These are phyloP conservation scores for Lepidium didymum DNA, from an alignment of 345 rosid species.

Conservation along the genomic window DNA sequence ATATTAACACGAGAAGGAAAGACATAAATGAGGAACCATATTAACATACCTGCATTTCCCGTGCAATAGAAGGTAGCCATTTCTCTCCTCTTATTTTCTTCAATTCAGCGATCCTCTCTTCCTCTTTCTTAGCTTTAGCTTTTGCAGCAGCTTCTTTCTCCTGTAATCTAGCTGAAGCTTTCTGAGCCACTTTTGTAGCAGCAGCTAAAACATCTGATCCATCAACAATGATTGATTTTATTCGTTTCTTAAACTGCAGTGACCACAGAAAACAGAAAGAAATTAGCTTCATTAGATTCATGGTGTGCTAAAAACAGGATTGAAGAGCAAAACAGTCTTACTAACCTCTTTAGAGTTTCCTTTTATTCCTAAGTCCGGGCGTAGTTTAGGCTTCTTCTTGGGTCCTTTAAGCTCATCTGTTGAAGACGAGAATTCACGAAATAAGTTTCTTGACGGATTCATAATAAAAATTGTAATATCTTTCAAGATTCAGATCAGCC, in stretches of 20 bases:
- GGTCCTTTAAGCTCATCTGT: constrained; percentile 66
- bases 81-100: constrained; percentile 70
- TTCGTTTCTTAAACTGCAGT: constrained; percentile 50
- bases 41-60: constrained; percentile 36
- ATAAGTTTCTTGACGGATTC: neutral
- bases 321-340: neutral
- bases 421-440: neutral
- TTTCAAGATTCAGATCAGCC: neutral
- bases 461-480: neutral
- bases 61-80: constrained; percentile 82
- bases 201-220: constrained; percentile 56
- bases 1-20: neutral
- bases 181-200: constrained; percentile 46
- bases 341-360: constrained; percentile 65
- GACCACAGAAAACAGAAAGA: neutral
- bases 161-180: constrained; percentile 50
- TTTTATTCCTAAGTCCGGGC: constrained; percentile 40
- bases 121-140: constrained; percentile 74
- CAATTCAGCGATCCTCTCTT: constrained; percentile 66
- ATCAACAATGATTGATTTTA: constrained; percentile 53
- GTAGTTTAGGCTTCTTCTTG: constrained; percentile 66
- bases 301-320: neutral
- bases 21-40: neutral
- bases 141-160: constrained; percentile 56
- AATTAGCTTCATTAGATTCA: neutral